These are phyloP conservation scores for Komagataella kurtzmanii DNA, from an alignment of 805 yeast genomes.

Conservation along the genomic window DNA sequence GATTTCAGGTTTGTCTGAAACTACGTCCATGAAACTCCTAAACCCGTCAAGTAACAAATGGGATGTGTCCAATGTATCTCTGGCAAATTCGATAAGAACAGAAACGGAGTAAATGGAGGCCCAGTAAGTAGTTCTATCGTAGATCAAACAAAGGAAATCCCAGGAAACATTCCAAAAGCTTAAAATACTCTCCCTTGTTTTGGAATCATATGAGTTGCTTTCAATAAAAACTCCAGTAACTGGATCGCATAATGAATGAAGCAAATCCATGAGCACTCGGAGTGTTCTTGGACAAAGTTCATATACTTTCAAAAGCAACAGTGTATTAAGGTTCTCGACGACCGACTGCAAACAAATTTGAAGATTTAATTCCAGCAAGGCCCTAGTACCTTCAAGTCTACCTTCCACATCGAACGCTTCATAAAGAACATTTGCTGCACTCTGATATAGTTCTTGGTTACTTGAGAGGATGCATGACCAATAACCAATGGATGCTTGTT, in stretches of 20 bases:
- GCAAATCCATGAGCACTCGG: constrained; percentile 61
- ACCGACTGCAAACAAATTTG: constrained; percentile 34
- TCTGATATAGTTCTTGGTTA: constrained; percentile 40
- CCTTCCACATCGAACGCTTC: constrained; percentile 74
- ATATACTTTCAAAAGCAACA: constrained; percentile 34
- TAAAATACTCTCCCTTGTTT: constrained; percentile 13
- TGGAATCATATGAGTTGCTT: constrained; percentile 1
- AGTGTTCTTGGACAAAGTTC: constrained; percentile 72
- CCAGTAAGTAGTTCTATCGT: constrained; percentile 62
- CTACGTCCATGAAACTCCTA: constrained; percentile 28
- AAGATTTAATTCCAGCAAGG: constrained; percentile 31
- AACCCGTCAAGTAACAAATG: constrained; percentile 54
- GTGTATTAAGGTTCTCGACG: constrained; percentile 26
- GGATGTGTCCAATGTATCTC: constrained; percentile 76
- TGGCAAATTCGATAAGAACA: constrained; percentile 64
- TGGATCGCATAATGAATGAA: constrained; percentile 51
- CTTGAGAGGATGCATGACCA: constrained; percentile 70
- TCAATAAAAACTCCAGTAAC: constrained; percentile 36
- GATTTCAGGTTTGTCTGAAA: constrained; percentile 8
- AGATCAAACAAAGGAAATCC: constrained; percentile 58
- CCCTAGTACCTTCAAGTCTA: constrained; percentile 60
- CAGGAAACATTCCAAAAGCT: constrained; percentile 61
- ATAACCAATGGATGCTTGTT: constrained; percentile 41
- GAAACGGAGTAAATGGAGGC: constrained; percentile 44
- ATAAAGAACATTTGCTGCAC: constrained; percentile 57